Conservation (phyloP, 208 protist species). For the Novymonas esmeraldas region DNA sequence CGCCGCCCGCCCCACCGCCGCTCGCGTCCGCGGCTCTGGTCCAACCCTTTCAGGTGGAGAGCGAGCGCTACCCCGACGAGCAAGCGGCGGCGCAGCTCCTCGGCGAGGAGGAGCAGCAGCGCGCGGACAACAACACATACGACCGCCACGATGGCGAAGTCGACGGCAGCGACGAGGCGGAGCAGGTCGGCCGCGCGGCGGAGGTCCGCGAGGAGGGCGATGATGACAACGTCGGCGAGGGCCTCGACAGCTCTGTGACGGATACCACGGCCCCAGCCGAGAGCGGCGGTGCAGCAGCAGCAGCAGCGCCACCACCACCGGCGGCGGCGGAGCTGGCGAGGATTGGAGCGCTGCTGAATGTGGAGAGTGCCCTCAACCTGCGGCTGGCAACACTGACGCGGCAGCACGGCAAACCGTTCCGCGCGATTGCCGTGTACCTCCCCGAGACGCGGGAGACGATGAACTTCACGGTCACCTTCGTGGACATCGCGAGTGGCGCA, state of each 20-base stretch:
- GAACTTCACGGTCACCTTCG: conserved; percentile 82
- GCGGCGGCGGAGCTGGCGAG: background rate
- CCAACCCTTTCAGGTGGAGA: background rate
- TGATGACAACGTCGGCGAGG: background rate
- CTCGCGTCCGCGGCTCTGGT: background rate
- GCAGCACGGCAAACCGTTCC: conserved; percentile 82
- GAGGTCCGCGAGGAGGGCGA: conserved; percentile 41
- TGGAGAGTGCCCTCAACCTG: conserved; percentile 87
- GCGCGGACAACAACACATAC: background rate
- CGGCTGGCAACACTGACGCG: conserved; percentile 85
- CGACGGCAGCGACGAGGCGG: conserved; percentile 33
- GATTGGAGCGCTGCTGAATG: conserved; percentile 63
- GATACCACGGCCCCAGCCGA: too few species aligned
- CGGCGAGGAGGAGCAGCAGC: background rate
- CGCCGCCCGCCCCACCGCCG: background rate
- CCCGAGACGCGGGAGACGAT: conserved; percentile 50
- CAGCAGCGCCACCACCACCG: too few species aligned
- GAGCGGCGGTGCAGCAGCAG: conserved; percentile 29
- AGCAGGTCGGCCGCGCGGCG: conserved; percentile 48
- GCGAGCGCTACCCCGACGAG: background rate
- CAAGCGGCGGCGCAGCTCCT: background rate
- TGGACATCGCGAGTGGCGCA: conserved; percentile 80
- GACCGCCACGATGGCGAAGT: background rate
- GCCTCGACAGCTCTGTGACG: background rate
- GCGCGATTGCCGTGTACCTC: conserved; percentile 74